These are phyloP conservation scores for Xylariaceae sp. DNA, from an alignment of 2,329 filamentous ascomycete species.

Conservation along the genomic window DNA sequence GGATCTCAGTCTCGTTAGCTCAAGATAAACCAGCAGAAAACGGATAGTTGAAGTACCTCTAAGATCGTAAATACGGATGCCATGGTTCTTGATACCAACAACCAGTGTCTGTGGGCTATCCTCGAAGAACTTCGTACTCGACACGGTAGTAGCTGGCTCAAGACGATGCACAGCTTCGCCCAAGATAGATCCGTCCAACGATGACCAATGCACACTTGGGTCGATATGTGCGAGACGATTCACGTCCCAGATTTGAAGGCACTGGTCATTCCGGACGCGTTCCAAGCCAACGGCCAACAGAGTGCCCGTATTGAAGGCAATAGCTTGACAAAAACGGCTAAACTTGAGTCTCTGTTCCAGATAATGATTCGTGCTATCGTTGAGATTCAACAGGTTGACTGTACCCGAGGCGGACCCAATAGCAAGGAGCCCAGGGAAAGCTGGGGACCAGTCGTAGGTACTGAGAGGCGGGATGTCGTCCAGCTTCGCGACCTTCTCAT, in stretches of 20 bases:
- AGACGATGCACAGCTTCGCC: conserved; percentile 54
- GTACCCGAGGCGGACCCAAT: conserved; percentile 71
- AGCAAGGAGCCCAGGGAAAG: conserved; percentile 60
- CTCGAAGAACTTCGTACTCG: conserved; percentile 76
- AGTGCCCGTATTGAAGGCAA: conserved; percentile 69
- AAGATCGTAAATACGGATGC: conserved; percentile 71
- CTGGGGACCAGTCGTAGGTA: conserved; percentile 63
- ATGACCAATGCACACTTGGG: conserved; percentile 45
- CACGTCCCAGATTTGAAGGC: conserved; percentile 78
- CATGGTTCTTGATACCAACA: conserved; percentile 69
- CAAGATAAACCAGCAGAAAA: neutral
- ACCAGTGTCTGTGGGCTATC: conserved; percentile 70
- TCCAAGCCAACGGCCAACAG: conserved; percentile 74
- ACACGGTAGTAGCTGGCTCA: conserved; percentile 67
- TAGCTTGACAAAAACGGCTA: conserved; percentile 72
- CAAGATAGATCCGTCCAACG: conserved; percentile 43
- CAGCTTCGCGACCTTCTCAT: conserved; percentile 51
- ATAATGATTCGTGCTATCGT: conserved; percentile 62
- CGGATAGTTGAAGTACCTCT: conserved; percentile 49
- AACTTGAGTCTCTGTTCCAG: conserved; percentile 67
- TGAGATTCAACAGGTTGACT: conserved; percentile 67
- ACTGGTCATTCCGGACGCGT: conserved; percentile 74
- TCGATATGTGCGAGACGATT: conserved; percentile 53
- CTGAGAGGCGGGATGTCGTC: conserved; percentile 60
- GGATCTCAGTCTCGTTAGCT: conserved; percentile 37